Base-by-base conservation (phyloP, 2,329 filamentous ascomycete species). In the Aschersonia sp. region DNA sequence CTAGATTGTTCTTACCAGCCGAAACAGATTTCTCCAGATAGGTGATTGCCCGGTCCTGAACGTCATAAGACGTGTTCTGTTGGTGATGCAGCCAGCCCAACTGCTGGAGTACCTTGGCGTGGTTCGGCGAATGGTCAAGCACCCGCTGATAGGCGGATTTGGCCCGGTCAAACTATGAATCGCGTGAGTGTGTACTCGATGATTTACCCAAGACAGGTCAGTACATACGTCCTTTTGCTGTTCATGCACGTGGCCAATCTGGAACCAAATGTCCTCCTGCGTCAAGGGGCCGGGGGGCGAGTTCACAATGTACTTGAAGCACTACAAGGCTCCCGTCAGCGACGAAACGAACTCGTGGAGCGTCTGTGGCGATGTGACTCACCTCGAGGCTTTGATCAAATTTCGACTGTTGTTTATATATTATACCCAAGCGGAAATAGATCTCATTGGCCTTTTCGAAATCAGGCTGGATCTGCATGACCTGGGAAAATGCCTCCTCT, bases 361-460 rank as follows among this genome's bases (percentile, higher is more conserved):
- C 22, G 22, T 22, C 22, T 22, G 22, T 22, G 22, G 22, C 22
- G 22, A 22, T 22, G 22, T 22, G 22, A 22, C 72, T 58, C 71
- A 94, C 89, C 68, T 97, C 92, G 43, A 97, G 72, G 72, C 89
- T 96, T 61, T 94, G 84, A 46, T 74, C 73, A 63, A 89, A 98
- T 64, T 97, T 97, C 52, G 89, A 83, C 62, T 97, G 92, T 60
- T 97, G 90, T 65, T 98, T 98, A 72, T 97, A 97, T 55, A 98
- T 97, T 69, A 98, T 98, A n/a, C 92, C 92, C 7, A 98, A 76
- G 31, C 92, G 81, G 68, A 98, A 98, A 65, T 97, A 98, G 47
- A 98, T 97, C 64, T 98, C 92, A 60, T 97, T 97, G 49, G 90
- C 89, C 74, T 98, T 98, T 60, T 98, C 92, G 56, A 97, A 97